Percentiles rank a stretch among this genome's conserved stretches.
Conservation (phyloP, 1,139 yeast species). For the Arxiozyma heterogenica region DNA sequence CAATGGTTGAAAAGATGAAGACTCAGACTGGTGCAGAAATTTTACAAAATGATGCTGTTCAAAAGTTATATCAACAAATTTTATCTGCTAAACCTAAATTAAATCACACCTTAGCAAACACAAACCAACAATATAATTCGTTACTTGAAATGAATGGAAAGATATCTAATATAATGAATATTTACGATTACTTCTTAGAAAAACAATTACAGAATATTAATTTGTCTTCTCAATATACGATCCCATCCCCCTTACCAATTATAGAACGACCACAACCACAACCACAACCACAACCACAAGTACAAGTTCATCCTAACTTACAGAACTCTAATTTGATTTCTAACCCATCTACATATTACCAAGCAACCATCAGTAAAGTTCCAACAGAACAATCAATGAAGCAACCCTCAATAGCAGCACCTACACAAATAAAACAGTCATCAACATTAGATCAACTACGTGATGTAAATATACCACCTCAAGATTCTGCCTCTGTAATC, state of each 20-base stretch:
- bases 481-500: not conserved
- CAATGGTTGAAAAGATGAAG: slow-evolving; percentile 49
- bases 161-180: slow-evolving; percentile 64
- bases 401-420: not conserved
- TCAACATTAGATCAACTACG: not conserved
- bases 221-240: slow-evolving; percentile 23
- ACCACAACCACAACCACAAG: not conserved
- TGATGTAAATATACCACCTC: not conserved
- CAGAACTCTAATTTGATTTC: not conserved
- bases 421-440: not conserved
- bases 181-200: slow-evolving; percentile 76
- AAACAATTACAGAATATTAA: slow-evolving; percentile 35
- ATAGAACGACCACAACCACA: slow-evolving; percentile 1
- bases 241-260: slow-evolving; percentile 20
- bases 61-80: slow-evolving; percentile 56
- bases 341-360: not conserved
- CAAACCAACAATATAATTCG: slow-evolving; percentile 58
- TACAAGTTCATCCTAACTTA: not conserved
- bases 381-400: not conserved
- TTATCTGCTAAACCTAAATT: slow-evolving; percentile 66
- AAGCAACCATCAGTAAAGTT: not conserved
- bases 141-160: slow-evolving; percentile 76
- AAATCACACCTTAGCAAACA: slow-evolving; percentile 52
- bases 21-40: slow-evolving; percentile 46
- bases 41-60: slow-evolving; percentile 51